Evolutionary conservation across 176 grass and related monocot species (phyloP).

Genomic region (Carex myosuroides): DNA sequence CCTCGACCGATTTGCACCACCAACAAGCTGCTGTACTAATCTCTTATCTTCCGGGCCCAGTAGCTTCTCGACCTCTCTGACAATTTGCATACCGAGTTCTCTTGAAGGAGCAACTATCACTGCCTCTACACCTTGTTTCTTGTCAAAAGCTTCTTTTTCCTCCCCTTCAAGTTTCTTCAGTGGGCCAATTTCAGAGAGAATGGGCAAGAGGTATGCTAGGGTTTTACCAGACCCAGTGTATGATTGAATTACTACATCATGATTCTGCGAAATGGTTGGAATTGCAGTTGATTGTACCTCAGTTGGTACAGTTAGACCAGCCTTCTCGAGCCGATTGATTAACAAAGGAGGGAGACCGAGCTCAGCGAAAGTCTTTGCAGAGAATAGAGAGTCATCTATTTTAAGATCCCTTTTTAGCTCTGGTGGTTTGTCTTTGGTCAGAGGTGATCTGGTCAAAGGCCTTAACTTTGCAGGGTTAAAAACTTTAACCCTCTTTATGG

Average conservation of each 20-base stretch:
- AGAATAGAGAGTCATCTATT: constrained; percentile 78
- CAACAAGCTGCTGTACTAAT: constrained; percentile 84
- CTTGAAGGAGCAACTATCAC: constrained; percentile 92
- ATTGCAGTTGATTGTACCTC: constrained; percentile 83
- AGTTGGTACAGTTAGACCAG: constrained; percentile 61
- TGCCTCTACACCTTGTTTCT: constrained; percentile 65
- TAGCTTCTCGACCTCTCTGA: constrained; percentile 75
- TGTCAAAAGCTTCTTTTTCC: constrained; percentile 26
- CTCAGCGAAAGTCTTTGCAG: constrained; percentile 71
- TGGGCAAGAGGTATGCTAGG: constrained; percentile 73
- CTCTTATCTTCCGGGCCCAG: constrained; percentile 70
- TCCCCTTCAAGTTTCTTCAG: constrained; percentile 41
- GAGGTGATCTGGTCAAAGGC: constrained; percentile 31
- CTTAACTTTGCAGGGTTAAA: constrained; percentile 24
- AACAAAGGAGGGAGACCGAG: constrained; percentile 73
- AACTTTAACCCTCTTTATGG: constrained; percentile 41
- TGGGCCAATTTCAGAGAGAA: constrained; percentile 76
- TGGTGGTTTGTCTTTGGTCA: constrained; percentile 23
- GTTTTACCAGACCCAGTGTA: constrained; percentile 90
- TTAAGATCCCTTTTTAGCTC: constrained; percentile 38
- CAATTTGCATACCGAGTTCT: constrained; percentile 93
- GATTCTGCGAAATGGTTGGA: constrained; percentile 64
- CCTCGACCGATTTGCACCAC: constrained; percentile 75
- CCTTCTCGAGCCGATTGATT: constrained; percentile 46
- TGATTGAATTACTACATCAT: constrained; percentile 79